These are phyloP conservation scores for Leishmania martiniquensis DNA, from an alignment of 208 protist genomes.

Conservation along the genomic window DNA sequence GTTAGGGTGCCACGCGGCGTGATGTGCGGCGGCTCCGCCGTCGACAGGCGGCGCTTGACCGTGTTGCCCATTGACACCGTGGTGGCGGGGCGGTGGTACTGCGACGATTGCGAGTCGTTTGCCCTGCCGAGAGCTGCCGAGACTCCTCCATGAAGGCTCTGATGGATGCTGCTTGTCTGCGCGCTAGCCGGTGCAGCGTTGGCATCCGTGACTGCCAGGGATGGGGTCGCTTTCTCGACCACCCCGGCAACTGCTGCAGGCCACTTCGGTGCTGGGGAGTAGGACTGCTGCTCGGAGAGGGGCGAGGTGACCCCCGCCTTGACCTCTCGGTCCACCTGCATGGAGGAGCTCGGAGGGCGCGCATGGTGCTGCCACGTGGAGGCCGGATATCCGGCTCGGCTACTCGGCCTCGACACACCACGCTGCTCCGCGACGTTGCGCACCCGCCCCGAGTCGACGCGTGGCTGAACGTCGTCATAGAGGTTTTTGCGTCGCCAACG, in stretches of 20 bases:
- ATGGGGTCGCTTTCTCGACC: not conserved
- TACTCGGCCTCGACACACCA: not conserved
- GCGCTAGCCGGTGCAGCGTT: not conserved
- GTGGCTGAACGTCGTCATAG: not conserved
- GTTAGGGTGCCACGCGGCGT: constrained; percentile 9
- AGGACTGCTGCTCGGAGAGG: not conserved
- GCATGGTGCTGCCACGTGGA: not conserved
- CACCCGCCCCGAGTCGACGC: not conserved
- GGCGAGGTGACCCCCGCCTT: not conserved
- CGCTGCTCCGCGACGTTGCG: not conserved
- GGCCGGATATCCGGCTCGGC: not conserved
- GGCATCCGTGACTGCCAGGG: not conserved
- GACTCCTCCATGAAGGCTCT: not conserved
- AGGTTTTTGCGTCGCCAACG: not conserved
- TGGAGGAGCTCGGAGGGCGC: not conserved
- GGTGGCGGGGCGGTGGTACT: not conserved
- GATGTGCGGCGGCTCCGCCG: constrained; percentile 12
- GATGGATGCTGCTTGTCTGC: not conserved
- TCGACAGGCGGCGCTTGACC: constrained; percentile 3
- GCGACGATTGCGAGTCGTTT: not conserved
- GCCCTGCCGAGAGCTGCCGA: not conserved
- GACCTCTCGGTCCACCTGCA: constrained; percentile 6
- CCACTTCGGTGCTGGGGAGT: not conserved
- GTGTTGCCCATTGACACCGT: not conserved
- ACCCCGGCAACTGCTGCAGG: not conserved